A percentile compares a stretch with the other conserved stretches of the same genome.
phyloP scores from a whole-genome alignment of 192 early-diverging fungal species.

The Rhizoclosmatium sp. region DNA sequence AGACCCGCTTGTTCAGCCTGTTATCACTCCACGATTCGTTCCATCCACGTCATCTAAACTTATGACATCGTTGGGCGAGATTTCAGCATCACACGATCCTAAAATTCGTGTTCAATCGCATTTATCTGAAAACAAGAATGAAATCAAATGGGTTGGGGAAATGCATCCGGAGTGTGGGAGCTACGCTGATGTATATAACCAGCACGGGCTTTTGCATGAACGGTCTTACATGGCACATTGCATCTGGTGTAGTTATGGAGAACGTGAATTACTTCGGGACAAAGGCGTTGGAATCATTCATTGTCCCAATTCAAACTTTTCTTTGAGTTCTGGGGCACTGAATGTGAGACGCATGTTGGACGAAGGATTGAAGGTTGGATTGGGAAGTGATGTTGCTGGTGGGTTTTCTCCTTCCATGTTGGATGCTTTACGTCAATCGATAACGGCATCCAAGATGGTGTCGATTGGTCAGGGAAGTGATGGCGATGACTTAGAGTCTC shows the following conservation, averaged over 20 bases:
- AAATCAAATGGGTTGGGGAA: slow-evolving; percentile 75
- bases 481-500: neutral
- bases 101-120: slow-evolving; percentile 91
- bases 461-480: slow-evolving; percentile 46
- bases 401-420: slow-evolving; percentile 87
- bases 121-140: slow-evolving; percentile 82
- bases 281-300: slow-evolving; percentile 82
- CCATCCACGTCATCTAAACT: slow-evolving; percentile 77
- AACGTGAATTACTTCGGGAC: slow-evolving; percentile 70
- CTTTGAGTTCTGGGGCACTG: slow-evolving; percentile 79
- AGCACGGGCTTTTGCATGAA: slow-evolving; percentile 74
- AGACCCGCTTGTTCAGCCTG: slow-evolving; percentile 61
- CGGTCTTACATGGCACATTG: slow-evolving; percentile 93
- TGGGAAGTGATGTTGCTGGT: slow-evolving; percentile 94
- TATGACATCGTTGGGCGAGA: slow-evolving; percentile 70
- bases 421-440: slow-evolving; percentile 85
- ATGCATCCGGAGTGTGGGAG: slow-evolving; percentile 73
- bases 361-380: slow-evolving; percentile 82
- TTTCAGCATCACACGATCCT: slow-evolving; percentile 71
- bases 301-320: slow-evolving; percentile 93
- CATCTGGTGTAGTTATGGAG: slow-evolving; percentile 81
- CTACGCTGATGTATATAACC: slow-evolving; percentile 84
- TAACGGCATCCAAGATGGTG: slow-evolving; percentile 76
- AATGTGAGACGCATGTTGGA: slow-evolving; percentile 79
- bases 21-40: slow-evolving; percentile 95